Evolutionary conservation across 169 alveolate species (phyloP).

Genomic region (Plasmodium coatneyi): DNA sequence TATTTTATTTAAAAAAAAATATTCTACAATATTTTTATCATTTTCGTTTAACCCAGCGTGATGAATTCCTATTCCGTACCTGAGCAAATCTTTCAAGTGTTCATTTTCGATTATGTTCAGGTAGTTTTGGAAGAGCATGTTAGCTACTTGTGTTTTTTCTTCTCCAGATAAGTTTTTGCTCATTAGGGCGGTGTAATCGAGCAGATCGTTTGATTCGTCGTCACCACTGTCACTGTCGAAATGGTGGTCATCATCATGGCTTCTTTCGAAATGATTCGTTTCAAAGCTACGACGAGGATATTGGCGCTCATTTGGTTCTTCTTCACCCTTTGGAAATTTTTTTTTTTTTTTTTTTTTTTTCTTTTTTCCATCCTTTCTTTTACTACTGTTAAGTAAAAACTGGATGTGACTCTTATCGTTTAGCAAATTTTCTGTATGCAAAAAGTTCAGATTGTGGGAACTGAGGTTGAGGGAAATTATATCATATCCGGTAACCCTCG

Average conservation of each 20-base stretch:
- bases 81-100: conserved; percentile 89
- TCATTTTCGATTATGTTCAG: conserved; percentile 86
- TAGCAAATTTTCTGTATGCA: conserved; percentile 47
- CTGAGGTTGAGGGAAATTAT: conserved; percentile 72
- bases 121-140: conserved; percentile 32
- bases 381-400: conserved; percentile 41
- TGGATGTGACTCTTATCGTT: conserved; percentile 70
- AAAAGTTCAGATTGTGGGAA: conserved; percentile 42
- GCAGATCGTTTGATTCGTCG: background rate
- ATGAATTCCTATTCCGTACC: conserved; percentile 98
- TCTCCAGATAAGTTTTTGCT: conserved; percentile 24
- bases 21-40: conserved; percentile 97
- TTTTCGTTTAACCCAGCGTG: conserved; percentile 97
- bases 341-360: conserved; percentile 9
- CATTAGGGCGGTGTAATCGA: background rate
- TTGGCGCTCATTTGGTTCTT: background rate
- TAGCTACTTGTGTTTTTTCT: conserved; percentile 19
- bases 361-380: background rate
- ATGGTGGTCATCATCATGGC: background rate
- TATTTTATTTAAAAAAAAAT: conserved; percentile 93
- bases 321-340: background rate
- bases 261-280: background rate
- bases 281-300: background rate
- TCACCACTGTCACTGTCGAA: background rate
- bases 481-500: conserved; percentile 97